These are phyloP conservation scores for Albifimbria verrucaria DNA, from an alignment of 2,329 filamentous ascomycete genomes.

Conservation along the genomic window DNA sequence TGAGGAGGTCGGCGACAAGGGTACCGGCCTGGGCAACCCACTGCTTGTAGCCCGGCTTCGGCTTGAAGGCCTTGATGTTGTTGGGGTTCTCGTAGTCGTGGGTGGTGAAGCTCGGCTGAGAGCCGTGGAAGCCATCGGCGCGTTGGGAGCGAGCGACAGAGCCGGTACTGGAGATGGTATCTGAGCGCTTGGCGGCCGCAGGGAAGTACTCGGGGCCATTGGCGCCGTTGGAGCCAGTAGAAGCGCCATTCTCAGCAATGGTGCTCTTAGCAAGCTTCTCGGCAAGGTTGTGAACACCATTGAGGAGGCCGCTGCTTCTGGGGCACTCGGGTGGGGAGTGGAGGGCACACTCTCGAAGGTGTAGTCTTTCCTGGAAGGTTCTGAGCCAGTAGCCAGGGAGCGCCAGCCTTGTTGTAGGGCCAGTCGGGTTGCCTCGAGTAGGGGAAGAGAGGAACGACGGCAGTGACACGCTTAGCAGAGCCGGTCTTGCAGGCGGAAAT, in stretches of 20 bases:
- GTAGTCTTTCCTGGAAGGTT: constrained; percentile 56
- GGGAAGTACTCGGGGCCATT: constrained; percentile 23
- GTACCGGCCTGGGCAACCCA: constrained; percentile 98
- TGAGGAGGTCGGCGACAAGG: constrained; percentile 88
- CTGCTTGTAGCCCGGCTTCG: constrained; percentile 92
- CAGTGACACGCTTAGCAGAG: constrained; percentile 88
- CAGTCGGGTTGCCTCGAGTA: constrained; percentile 96
- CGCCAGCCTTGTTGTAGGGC: constrained; percentile 93
- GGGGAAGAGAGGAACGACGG: constrained; percentile 90
- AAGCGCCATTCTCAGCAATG: constrained; percentile 44
- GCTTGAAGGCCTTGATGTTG: constrained; percentile 59
- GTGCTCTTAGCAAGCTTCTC: constrained; percentile 68
- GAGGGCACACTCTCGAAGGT: constrained; percentile 91
- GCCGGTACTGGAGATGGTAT: constrained; percentile 29
- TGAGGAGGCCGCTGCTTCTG: constrained; percentile 63
- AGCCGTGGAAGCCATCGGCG: constrained; percentile 35
- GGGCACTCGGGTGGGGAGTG: constrained; percentile 73
- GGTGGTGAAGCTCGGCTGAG: constrained; percentile 52
- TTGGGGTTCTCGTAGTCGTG: constrained; percentile 63
- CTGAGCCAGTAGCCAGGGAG: constrained; percentile 43
- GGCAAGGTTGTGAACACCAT: constrained; percentile 66
- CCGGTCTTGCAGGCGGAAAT: constrained; percentile 97
- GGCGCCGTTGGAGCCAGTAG: constrained; percentile 23
- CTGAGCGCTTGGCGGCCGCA: constrained; percentile 25
- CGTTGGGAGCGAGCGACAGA: constrained; percentile 34